A percentile compares a stretch with the other conserved stretches of the same genome.
Conservation (phyloP, 108 stramenopile species). For the Skeletonema marinoi region DNA sequence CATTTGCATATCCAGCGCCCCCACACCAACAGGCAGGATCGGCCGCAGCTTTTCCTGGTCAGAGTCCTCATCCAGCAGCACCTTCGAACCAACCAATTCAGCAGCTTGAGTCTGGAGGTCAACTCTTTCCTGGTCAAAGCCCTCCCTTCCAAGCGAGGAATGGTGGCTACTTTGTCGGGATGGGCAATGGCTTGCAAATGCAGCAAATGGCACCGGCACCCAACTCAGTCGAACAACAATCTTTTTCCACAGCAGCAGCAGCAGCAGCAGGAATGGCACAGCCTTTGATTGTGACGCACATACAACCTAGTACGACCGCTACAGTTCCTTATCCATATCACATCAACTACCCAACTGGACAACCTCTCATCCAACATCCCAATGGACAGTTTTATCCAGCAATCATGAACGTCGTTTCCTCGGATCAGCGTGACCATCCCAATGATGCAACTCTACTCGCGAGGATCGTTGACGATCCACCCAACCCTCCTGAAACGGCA, state of each 20-base stretch:
- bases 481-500: background rate
- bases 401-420: constrained; percentile 28
- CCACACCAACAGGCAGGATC: background rate
- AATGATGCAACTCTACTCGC: constrained; percentile 8
- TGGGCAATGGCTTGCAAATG: background rate
- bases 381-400: constrained; percentile 25
- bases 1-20: background rate
- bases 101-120: background rate
- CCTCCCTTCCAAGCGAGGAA: background rate
- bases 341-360: background rate
- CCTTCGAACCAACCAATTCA: background rate
- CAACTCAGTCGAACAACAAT: constrained; percentile 9
- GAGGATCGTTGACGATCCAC: constrained; percentile 8
- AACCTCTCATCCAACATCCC: background rate
- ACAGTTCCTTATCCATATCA: background rate
- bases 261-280: constrained; percentile 18
- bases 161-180: background rate
- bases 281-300: background rate
- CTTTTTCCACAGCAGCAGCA: constrained; percentile 9
- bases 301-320: background rate
- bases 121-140: background rate
- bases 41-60: background rate
- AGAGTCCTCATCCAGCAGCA: background rate
- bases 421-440: constrained; percentile 18
- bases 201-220: constrained; percentile 15